These are phyloP conservation scores for Starmerella stigmatis DNA, from an alignment of 805 yeast genomes.

Conservation along the genomic window DNA sequence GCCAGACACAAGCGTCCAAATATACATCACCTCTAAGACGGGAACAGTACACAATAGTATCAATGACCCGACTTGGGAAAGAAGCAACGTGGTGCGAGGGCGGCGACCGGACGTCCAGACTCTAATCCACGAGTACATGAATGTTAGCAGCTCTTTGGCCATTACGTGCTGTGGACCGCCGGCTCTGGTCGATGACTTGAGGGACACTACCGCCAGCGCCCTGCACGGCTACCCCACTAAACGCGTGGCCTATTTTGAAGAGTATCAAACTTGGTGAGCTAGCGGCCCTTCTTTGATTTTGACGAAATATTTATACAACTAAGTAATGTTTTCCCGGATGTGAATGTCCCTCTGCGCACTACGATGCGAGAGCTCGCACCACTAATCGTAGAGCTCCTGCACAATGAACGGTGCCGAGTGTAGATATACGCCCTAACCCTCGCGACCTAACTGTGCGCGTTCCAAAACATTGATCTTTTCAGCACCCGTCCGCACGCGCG, in stretches of 20 bases:
- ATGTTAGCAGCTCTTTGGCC: constrained; percentile 37
- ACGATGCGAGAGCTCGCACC: no score
- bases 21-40: constrained; percentile 1
- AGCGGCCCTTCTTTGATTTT: no score
- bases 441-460: not conserved
- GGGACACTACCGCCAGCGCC: constrained; percentile 37
- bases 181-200: constrained; percentile 45
- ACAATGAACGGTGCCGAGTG: no score
- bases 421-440: no score
- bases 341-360: no score
- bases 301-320: no score
- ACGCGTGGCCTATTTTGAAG: constrained; percentile 57
- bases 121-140: constrained; percentile 27
- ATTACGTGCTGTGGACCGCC: constrained; percentile 57
- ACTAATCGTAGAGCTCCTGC: no score
- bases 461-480: not conserved
- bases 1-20: not conserved
- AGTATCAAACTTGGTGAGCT: constrained; percentile 56
- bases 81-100: not conserved
- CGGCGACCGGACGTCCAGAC: constrained; percentile 7
- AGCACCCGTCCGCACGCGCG: no score
- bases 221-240: constrained; percentile 34
- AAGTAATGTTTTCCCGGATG: no score
- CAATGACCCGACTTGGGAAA: not conserved
- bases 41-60: not conserved